Evolutionary conservation across 805 yeast species (phyloP).

Genomic region (Schwanniomyces sp.): DNA sequence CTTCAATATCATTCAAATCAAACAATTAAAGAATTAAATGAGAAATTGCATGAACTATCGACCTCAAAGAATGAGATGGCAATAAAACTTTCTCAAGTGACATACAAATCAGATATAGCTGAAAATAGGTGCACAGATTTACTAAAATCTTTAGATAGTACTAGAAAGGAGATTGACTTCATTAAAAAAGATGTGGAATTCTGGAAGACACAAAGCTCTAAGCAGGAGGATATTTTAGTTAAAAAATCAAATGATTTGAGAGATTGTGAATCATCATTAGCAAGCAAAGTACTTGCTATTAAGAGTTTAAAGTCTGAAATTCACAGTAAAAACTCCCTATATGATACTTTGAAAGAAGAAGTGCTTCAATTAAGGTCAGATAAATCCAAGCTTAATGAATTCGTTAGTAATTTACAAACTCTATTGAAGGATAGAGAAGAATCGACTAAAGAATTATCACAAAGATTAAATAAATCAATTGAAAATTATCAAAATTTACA

Average conservation of each 20-base stretch:
- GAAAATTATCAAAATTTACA: slow-evolving; percentile 46
- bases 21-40: slow-evolving; percentile 49
- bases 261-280: slow-evolving; percentile 47
- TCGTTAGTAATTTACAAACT: slow-evolving; percentile 60
- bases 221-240: slow-evolving; percentile 35
- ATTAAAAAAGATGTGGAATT: slow-evolving; percentile 29
- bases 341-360: slow-evolving; percentile 52
- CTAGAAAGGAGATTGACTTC: slow-evolving; percentile 26
- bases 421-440: slow-evolving; percentile 61
- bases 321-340: slow-evolving; percentile 47
- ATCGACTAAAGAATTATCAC: slow-evolving; percentile 48
- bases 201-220: slow-evolving; percentile 43
- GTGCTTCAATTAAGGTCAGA: slow-evolving; percentile 56
- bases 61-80: slow-evolving; percentile 41
- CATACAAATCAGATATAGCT: slow-evolving; percentile 52
- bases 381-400: slow-evolving; percentile 53
- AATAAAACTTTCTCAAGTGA: slow-evolving; percentile 51
- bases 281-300: slow-evolving; percentile 45
- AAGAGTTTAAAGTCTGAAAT: slow-evolving; percentile 56
- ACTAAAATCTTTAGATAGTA: slow-evolving; percentile 26
- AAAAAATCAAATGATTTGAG: slow-evolving; percentile 50
- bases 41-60: slow-evolving; percentile 25
- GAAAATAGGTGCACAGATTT: slow-evolving; percentile 53
- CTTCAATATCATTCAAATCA: slow-evolving; percentile 38
- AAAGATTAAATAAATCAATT: slow-evolving; percentile 49